Percentiles rank a stretch among this genome's conserved stretches.
phyloP scores from a whole-genome alignment of 148 eudicot species.

The Vaccinium corymbosum region DNA sequence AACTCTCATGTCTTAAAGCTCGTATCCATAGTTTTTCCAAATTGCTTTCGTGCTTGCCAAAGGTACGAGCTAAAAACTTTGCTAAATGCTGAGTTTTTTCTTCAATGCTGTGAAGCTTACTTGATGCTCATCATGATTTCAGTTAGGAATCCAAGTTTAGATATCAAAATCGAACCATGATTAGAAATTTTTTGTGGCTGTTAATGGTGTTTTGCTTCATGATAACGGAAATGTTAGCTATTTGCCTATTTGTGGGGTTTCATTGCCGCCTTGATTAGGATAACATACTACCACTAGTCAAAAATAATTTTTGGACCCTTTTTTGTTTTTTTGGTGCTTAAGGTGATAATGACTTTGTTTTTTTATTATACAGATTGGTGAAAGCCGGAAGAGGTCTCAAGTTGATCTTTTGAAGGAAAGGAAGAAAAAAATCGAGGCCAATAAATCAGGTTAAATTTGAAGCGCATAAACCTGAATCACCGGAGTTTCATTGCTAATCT shows the following conservation, averaged over 20 bases:
- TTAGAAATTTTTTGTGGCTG: neutral
- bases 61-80: neutral
- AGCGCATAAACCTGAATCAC: neutral
- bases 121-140: neutral
- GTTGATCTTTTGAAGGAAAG: slow-evolving; percentile 38
- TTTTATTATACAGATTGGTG: slow-evolving; percentile 31
- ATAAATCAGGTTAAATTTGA: slow-evolving; percentile 16
- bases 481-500: neutral
- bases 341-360: neutral
- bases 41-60: neutral
- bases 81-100: neutral
- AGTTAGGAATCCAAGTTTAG: neutral
- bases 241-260: neutral
- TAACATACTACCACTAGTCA: neutral
- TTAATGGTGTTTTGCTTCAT: slow-evolving; percentile 1
- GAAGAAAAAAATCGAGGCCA: slow-evolving; percentile 37
- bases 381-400: slow-evolving; percentile 37
- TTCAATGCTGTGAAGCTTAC: neutral
- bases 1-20: too few relatives aligned
- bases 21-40: neutral
- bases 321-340: neutral
- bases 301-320: neutral
- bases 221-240: neutral
- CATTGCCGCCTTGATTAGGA: neutral
- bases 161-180: neutral